Evolutionary conservation across 2,329 filamentous ascomycete genomes (phyloP).

Genomic region (Penicillium sp.): DNA sequence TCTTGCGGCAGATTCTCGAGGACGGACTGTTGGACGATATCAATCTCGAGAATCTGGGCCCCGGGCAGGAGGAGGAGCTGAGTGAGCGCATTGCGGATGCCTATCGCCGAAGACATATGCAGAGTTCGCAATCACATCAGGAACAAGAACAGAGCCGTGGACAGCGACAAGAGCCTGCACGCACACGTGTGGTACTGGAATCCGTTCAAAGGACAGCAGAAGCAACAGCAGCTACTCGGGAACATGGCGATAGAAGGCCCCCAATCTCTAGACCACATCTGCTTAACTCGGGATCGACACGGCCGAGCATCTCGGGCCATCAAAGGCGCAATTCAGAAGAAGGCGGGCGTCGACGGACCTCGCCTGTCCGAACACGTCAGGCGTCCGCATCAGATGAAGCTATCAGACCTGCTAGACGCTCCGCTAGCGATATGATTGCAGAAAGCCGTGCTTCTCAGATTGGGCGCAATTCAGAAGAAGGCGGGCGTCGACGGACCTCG

Average conservation of each 20-base stretch:
- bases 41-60: constrained; percentile 80
- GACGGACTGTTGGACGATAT: constrained; percentile 84
- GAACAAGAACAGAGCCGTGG: constrained; percentile 31
- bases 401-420: constrained; percentile 33
- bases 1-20: constrained; percentile 81
- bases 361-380: constrained; percentile 32
- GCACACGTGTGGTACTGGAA: constrained; percentile 30
- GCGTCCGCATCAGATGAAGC: constrained; percentile 36
- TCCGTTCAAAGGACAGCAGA: constrained; percentile 28
- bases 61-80: constrained; percentile 80
- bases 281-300: constrained; percentile 29
- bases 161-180: constrained; percentile 31
- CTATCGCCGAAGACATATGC: constrained; percentile 67
- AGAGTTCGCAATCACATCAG: constrained; percentile 40
- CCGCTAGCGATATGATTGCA: constrained; percentile 37
- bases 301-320: constrained; percentile 25
- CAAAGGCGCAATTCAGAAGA: constrained; percentile 39
- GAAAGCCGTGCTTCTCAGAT: constrained; percentile 31
- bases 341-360: constrained; percentile 32
- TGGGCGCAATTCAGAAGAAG: constrained; percentile 36
- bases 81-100: constrained; percentile 87
- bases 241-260: constrained; percentile 21
- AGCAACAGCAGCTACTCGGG: constrained; percentile 17
- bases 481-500: constrained; percentile 32
- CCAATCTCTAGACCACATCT: constrained; percentile 35